Base-by-base conservation (phyloP, 2,329 filamentous ascomycete species). In the Aspergillus pseudoterreus region DNA sequence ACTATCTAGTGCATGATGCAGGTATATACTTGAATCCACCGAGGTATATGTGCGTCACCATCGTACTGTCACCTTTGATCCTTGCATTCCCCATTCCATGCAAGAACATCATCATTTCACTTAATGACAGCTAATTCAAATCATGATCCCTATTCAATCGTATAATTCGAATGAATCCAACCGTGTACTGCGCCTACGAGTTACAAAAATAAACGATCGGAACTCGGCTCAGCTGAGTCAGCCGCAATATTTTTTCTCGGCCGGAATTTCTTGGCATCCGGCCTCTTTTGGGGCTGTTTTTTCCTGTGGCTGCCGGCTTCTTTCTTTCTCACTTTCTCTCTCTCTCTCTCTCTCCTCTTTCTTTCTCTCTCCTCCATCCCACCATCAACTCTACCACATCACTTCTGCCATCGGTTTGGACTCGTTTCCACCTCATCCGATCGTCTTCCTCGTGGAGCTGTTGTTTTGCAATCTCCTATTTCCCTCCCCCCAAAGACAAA, bases 401-500 rank as follows among this genome's bases (percentile, higher is more conserved):
- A 39, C 27, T 30, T 35, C 6, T n/a, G 6, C 19, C 44, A 19
- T 21, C 35, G 6, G 35, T 11, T 30, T 14, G 39, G 39, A 42
- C 39, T 19, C 39, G 39, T 19, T 42, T 42, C 35, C 35, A 30
- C 27, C 27, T 42, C 52, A 44, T 49, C 42, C 38, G 39, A 22
- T 47, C 39, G 36, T 43, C 50, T 48, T 33, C 39, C 15, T 17
- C 10, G 15, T 42, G 39, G 15, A 42, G 39, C 39, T 42, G 39
- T 42, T 12, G 27, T 30, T 30, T 30, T 30, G 27, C 27, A 30
- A 30, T 30, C 27, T 30, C 27, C 27, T 10, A 9, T 10, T 10
- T n/a, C n/a, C 27, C 9, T 22, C 9, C 11, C 57, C 51, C 43
- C 50, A 59, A 22, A 22, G 57, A 61, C 66, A 56, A 68, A 66